Conservation (phyloP, 2,329 filamentous ascomycete genomes). For the Cladosporium halotolerans region DNA sequence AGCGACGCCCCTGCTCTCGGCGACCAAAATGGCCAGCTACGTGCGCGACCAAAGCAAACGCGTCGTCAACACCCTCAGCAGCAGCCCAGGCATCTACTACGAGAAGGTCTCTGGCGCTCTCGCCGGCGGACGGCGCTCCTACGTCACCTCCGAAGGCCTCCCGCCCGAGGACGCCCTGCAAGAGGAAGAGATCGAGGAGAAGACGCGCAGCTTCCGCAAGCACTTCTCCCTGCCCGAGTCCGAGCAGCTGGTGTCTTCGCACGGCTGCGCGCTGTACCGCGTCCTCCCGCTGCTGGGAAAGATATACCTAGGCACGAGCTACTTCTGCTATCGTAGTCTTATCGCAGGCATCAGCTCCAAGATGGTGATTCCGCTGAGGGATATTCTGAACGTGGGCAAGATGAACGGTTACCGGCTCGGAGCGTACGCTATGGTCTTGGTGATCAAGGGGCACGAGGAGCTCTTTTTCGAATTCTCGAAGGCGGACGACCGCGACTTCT, state of each 20-base stretch:
- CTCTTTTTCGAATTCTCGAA: slow-evolving; percentile 90
- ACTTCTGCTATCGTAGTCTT: slow-evolving; percentile 88
- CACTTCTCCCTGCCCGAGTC: slow-evolving; percentile 84
- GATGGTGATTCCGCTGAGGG: slow-evolving; percentile 79
- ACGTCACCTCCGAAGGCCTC: slow-evolving; percentile 64
- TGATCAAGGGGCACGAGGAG: slow-evolving; percentile 90
- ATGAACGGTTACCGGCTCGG: slow-evolving; percentile 92
- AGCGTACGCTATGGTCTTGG: slow-evolving; percentile 84
- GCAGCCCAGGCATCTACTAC: slow-evolving; percentile 91
- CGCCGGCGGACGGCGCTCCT: slow-evolving; percentile 85
- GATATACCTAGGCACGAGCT: slow-evolving; percentile 82
- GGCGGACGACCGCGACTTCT: slow-evolving; percentile 77
- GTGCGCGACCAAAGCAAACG: slow-evolving; percentile 70
- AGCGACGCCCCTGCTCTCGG: slow-evolving; percentile 57
- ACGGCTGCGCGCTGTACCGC: slow-evolving; percentile 85
- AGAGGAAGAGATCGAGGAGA: slow-evolving; percentile 47
- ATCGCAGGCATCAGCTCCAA: slow-evolving; percentile 87
- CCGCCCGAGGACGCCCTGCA: slow-evolving; percentile 57
- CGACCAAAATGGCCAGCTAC: slow-evolving; percentile 75
- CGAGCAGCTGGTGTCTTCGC: slow-evolving; percentile 80
- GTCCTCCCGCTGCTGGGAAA: slow-evolving; percentile 92
- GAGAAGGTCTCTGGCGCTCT: slow-evolving; percentile 98
- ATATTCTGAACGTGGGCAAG: slow-evolving; percentile 89
- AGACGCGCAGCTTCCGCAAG: slow-evolving; percentile 67
- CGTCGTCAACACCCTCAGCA: slow-evolving; percentile 62